phyloP scores from a whole-genome alignment of 2,329 filamentous ascomycete species.

The Microcyclosporella mali region DNA sequence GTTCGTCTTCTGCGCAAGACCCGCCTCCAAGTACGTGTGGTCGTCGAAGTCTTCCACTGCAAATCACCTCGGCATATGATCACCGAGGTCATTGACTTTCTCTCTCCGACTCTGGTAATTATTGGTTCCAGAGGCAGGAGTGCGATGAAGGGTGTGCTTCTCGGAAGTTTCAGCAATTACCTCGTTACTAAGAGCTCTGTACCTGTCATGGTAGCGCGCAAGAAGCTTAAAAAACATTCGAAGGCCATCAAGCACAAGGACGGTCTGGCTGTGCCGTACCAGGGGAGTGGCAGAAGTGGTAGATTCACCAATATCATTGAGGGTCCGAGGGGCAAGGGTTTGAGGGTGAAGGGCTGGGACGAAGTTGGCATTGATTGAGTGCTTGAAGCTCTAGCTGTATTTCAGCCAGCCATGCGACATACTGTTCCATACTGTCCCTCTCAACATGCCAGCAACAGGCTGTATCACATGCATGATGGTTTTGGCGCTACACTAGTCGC shows the following conservation, averaged over 20 bases:
- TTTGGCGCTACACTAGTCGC: no score
- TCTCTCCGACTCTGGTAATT: constrained; percentile 87
- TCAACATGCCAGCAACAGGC: no score
- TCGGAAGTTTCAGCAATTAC: constrained; percentile 96
- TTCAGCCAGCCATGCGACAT: no score
- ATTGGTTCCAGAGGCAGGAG: constrained; percentile 86
- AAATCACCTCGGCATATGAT: constrained; percentile 96
- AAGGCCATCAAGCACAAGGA: constrained; percentile 35
- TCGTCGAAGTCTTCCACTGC: constrained; percentile 96
- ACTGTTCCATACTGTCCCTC: no score
- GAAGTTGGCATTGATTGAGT: constrained; percentile 30
- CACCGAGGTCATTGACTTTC: constrained; percentile 89
- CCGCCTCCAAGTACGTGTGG: constrained; percentile 81
- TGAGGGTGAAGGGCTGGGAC: constrained; percentile 31
- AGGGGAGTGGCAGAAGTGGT: constrained; percentile 25
- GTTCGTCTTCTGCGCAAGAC: constrained; percentile 86
- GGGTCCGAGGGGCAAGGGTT: constrained; percentile 26
- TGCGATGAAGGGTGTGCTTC: constrained; percentile 85
- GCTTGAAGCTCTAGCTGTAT: no score
- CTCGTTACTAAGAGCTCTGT: constrained; percentile 94
- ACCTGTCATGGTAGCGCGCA: constrained; percentile 95
- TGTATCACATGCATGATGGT: no score
- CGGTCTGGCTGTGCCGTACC: constrained; percentile 28
- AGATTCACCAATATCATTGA: constrained; percentile 32
- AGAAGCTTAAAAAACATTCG: constrained; percentile 78